These are phyloP conservation scores for Cryphonectria nitschkei DNA, from an alignment of 2,329 filamentous ascomycete species.

Conservation along the genomic window DNA sequence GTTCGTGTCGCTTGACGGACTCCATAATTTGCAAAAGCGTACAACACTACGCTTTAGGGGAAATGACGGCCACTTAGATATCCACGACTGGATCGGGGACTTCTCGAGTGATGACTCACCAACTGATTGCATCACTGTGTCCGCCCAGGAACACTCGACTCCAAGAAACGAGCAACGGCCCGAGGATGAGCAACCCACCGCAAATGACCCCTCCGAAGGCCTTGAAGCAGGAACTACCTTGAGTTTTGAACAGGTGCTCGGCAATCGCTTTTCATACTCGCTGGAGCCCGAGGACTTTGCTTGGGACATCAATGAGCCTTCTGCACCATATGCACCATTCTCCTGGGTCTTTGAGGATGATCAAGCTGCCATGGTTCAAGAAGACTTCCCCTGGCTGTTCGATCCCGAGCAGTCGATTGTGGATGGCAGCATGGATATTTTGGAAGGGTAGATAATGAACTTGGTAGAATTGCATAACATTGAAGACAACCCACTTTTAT, in stretches of 20 bases:
- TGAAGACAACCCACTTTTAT: background rate
- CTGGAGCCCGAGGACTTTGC: background rate
- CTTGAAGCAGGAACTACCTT: background rate
- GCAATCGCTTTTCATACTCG: too few species aligned
- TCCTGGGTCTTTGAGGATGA: background rate
- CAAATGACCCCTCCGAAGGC: too few species aligned
- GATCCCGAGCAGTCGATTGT: background rate
- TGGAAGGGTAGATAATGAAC: background rate
- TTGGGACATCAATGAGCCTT: background rate
- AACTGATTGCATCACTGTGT: background rate
- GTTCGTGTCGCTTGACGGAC: background rate
- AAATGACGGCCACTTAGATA: background rate
- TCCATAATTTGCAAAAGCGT: background rate
- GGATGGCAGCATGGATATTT: background rate
- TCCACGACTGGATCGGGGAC: background rate
- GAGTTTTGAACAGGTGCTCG: background rate
- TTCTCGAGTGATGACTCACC: background rate
- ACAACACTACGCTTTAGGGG: too few species aligned
- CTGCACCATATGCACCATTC: background rate
- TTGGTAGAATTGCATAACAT: background rate
- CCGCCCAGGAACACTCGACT: background rate
- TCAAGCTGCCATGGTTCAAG: background rate
- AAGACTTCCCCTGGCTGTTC: background rate
- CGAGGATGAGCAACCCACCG: background rate
- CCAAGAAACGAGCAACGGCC: background rate